Evolutionary conservation across 345 rosid genomes (phyloP).

Genomic region (Citrus reticulata): DNA sequence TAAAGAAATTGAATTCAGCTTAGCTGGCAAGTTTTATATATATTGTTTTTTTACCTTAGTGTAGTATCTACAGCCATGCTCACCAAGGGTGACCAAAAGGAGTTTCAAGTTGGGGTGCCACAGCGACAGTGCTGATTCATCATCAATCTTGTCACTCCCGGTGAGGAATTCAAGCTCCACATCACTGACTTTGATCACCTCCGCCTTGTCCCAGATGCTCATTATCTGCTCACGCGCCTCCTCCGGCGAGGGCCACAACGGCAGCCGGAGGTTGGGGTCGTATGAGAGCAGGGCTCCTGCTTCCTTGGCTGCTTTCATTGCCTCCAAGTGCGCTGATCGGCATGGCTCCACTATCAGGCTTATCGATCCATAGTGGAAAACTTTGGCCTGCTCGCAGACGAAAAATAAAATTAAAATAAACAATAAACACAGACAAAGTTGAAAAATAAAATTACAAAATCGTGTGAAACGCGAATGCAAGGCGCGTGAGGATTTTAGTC

Average conservation of each 20-base stretch:
- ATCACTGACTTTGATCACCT: slow-evolving; percentile 89
- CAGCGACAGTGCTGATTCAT: slow-evolving; percentile 71
- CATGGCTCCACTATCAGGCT: slow-evolving; percentile 99
- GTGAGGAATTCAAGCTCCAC: slow-evolving; percentile 93
- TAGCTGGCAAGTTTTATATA: too few species aligned
- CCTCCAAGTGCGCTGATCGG: slow-evolving; percentile 86
- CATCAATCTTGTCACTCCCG: slow-evolving; percentile 71
- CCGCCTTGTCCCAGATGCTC: slow-evolving; percentile 98
- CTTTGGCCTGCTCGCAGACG: slow-evolving; percentile 48
- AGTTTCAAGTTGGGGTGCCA: slow-evolving; percentile 88
- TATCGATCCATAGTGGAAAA: slow-evolving; percentile 95
- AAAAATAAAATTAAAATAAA: neutral
- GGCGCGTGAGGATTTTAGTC: neutral
- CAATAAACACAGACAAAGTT: neutral
- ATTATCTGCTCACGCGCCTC: slow-evolving; percentile 83
- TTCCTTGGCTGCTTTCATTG: slow-evolving; percentile 88
- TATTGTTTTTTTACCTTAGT: slow-evolving; percentile 39
- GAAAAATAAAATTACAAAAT: neutral
- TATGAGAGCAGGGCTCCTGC: slow-evolving; percentile 91
- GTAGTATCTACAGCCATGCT: slow-evolving; percentile 90
- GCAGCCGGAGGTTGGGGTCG: slow-evolving; percentile 92
- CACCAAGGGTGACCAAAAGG: slow-evolving; percentile 89
- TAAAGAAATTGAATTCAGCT: too few species aligned
- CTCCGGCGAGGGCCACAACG: slow-evolving; percentile 86
- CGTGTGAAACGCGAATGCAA: neutral